These are phyloP conservation scores for carrot (Daucus carota) DNA, from an alignment of 129 eudicot genomes.

Conservation along the genomic window DNA sequence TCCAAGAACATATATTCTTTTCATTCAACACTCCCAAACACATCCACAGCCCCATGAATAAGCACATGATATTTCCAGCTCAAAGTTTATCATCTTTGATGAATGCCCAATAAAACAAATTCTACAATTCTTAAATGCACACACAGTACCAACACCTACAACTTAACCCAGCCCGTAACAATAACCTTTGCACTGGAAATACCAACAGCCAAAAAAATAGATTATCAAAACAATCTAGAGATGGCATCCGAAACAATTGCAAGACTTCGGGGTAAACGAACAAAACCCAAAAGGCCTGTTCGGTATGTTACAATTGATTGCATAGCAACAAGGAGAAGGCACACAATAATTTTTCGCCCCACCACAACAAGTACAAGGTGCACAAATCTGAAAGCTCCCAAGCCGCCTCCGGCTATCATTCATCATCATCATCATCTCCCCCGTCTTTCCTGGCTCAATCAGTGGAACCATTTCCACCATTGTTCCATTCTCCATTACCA, in stretches of 20 bases:
- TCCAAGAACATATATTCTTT: not conserved
- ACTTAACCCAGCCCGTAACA: not conserved
- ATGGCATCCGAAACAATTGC: slow-evolving; percentile 83
- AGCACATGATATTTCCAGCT: slow-evolving; percentile 5
- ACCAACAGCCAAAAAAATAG: not conserved
- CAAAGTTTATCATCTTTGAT: slow-evolving; percentile 3
- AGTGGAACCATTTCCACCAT: slow-evolving; percentile 50
- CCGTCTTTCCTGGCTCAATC: slow-evolving; percentile 33
- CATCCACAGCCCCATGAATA: not conserved
- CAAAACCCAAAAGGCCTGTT: slow-evolving; percentile 89
- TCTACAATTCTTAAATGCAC: slow-evolving; percentile 4
- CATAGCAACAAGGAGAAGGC: slow-evolving; percentile 89
- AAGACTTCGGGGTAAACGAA: slow-evolving; percentile 80
- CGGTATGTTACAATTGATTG: slow-evolving; percentile 92
- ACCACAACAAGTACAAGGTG: slow-evolving; percentile 77
- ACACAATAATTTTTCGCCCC: slow-evolving; percentile 59
- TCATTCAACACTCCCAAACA: not conserved
- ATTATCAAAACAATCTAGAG: slow-evolving; percentile 20
- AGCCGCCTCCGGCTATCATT: slow-evolving; percentile 65
- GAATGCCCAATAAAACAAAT: not conserved
- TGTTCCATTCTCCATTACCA: slow-evolving; percentile 16
- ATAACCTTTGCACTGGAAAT: slow-evolving; percentile 6
- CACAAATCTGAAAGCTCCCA: slow-evolving; percentile 70
- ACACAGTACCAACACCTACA: not conserved
- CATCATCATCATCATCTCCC: slow-evolving; percentile 44